A percentile compares a stretch with the other conserved stretches of the same genome.
Evolutionary conservation across 2,329 filamentous ascomycete species (phyloP).

Genomic region (Scortechinia acanthostroma): DNA sequence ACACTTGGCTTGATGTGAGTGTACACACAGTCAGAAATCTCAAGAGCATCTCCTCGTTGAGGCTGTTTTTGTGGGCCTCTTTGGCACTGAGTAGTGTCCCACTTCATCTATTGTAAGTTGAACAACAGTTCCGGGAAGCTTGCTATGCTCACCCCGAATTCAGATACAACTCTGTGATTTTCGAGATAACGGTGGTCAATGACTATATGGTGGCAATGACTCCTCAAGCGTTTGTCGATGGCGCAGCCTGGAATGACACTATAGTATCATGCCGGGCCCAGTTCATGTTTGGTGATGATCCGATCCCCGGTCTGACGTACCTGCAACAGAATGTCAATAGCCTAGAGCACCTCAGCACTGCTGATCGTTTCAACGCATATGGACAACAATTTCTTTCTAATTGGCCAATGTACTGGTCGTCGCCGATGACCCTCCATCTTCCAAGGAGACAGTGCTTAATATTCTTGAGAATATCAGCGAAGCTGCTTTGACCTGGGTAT

Average conservation of each 20-base stretch:
- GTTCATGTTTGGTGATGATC: not conserved
- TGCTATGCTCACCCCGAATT: not conserved
- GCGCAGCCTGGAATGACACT: not conserved
- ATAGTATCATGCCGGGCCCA: not conserved
- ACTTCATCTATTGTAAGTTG: not conserved
- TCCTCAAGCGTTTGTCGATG: not conserved
- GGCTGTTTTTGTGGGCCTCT: not conserved
- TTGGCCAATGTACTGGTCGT: too few species aligned
- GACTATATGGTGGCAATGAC: not conserved
- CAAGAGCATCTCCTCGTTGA: not conserved
- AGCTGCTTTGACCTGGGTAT: not conserved
- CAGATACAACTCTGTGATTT: not conserved
- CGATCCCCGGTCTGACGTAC: not conserved
- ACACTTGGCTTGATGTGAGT: not conserved
- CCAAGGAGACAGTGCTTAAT: too few species aligned
- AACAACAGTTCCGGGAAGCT: not conserved
- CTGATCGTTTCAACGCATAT: too few species aligned
- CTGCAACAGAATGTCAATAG: not conserved
- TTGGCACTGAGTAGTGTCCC: not conserved
- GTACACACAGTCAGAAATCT: not conserved
- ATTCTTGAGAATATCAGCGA: not conserved
- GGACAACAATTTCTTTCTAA: too few species aligned
- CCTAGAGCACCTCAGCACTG: not conserved
- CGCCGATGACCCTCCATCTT: too few species aligned
- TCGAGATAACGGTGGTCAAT: not conserved